A percentile compares a stretch with the other conserved stretches of the same genome.
phyloP scores from a whole-genome alignment of 768 basidiomycete species.

The Boletus fagicola region DNA sequence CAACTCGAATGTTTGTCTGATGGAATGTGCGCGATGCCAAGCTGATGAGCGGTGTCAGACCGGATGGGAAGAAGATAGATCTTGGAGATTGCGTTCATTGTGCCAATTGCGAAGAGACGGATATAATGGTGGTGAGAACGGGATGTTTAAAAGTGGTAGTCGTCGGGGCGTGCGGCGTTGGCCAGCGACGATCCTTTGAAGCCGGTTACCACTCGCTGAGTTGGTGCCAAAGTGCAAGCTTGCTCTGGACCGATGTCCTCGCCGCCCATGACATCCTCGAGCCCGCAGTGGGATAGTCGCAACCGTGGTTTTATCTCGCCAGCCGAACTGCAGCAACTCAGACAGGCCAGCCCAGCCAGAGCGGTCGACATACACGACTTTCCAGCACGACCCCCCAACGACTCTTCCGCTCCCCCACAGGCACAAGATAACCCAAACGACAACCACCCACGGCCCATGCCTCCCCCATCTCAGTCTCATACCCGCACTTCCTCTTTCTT shows the following conservation, averaged over 20 bases:
- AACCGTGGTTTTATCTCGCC: slow-evolving; percentile 36
- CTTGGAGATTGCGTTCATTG: background rate
- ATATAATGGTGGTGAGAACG: background rate
- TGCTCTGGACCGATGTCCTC: slow-evolving; percentile 12
- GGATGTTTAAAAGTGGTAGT: background rate
- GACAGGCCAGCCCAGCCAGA: slow-evolving; percentile 33
- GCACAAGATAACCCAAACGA: slow-evolving; percentile 20
- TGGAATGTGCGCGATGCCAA: background rate
- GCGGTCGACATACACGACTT: slow-evolving; percentile 34
- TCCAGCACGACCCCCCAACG: slow-evolving; percentile 28
- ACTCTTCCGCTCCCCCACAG: slow-evolving; percentile 9
- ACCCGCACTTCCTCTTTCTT: slow-evolving; percentile 65
- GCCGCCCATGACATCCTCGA: slow-evolving; percentile 25
- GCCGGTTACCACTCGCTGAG: background rate
- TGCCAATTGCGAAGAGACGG: background rate
- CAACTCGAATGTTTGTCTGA: background rate
- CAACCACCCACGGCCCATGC: slow-evolving; percentile 26
- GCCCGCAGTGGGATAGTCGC: slow-evolving; percentile 37
- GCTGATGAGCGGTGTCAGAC: background rate
- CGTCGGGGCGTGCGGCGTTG: background rate
- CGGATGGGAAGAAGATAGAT: background rate
- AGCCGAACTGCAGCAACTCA: slow-evolving; percentile 34
- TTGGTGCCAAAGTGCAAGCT: background rate
- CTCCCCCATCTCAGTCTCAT: slow-evolving; percentile 36
- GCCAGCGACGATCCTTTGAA: slow-evolving; percentile 9